These are phyloP conservation scores for Pistacia vera DNA, from an alignment of 345 rosid genomes.

Conservation along the genomic window DNA sequence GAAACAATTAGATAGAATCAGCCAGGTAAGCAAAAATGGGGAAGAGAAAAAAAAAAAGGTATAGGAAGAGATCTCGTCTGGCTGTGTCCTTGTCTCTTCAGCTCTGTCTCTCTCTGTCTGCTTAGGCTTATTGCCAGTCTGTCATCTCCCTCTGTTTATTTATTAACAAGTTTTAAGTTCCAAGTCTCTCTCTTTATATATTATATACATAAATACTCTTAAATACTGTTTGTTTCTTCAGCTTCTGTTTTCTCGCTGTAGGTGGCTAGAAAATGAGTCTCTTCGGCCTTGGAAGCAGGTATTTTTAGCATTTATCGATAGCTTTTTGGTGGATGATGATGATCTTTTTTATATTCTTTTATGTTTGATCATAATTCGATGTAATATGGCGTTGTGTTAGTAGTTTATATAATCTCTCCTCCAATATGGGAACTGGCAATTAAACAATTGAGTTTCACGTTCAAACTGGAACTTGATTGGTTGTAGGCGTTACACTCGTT, in stretches of 20 bases:
- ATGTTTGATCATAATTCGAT: not conserved
- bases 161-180: not conserved
- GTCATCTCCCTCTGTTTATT: conserved; percentile 19
- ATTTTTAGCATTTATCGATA: not conserved
- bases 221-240: not conserved
- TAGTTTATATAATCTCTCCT: not conserved
- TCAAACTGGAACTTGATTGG: not conserved
- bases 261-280: conserved; percentile 44
- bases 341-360: not conserved
- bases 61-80: not conserved
- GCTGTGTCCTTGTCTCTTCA: not conserved
- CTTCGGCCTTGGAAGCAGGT: conserved; percentile 60
- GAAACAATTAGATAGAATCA: not conserved
- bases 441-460: not conserved
- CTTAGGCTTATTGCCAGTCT: conserved; percentile 28
- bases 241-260: not conserved
- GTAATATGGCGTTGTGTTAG: not conserved
- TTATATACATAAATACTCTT: not conserved
- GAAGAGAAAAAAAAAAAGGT: not conserved
- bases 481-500: not conserved
- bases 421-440: not conserved
- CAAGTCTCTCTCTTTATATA: conserved; percentile 1
- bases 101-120: not conserved
- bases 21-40: conserved; percentile 25
- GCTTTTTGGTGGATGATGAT: not conserved